Conservation (phyloP, 495 filamentous ascomycete species). For the Xylaria acuta region DNA sequence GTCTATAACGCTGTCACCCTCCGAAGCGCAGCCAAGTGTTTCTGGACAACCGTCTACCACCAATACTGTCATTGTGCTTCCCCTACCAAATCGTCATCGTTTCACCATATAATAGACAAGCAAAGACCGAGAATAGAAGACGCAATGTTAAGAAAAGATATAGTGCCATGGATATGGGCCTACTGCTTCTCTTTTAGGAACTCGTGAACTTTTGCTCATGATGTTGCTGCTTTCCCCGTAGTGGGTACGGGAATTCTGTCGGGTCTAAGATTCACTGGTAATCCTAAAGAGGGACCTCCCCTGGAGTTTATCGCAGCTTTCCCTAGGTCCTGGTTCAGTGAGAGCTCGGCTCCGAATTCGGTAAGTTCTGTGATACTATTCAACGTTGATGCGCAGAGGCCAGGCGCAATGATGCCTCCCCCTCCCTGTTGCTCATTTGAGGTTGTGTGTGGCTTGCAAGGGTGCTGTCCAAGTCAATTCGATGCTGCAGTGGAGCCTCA, state of each 20-base stretch:
- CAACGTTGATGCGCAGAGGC: background rate
- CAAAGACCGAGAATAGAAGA: background rate
- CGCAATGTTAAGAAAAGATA: background rate
- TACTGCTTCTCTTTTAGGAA: background rate
- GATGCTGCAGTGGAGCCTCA: background rate
- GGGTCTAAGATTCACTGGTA: background rate
- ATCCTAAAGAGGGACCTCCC: background rate
- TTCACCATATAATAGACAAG: background rate
- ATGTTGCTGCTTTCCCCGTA: background rate
- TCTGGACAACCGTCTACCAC: background rate
- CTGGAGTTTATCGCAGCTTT: background rate
- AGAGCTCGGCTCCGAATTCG: background rate
- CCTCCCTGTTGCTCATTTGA: background rate
- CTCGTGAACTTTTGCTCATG: background rate
- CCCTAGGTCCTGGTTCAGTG: background rate
- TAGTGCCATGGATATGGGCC: background rate
- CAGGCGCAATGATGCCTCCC: background rate
- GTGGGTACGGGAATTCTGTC: background rate
- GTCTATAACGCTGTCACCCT: background rate
- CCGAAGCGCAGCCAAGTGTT: background rate
- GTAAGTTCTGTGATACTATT: background rate
- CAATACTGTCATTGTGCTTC: background rate
- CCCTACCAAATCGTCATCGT: background rate
- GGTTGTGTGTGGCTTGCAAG: slow-evolving; percentile 15
- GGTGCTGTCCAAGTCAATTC: background rate